Percentiles rank a stretch among this genome's conserved stretches.
phyloP scores from a whole-genome alignment of 257 asterid genomes.

The Solanum sejunctum region DNA sequence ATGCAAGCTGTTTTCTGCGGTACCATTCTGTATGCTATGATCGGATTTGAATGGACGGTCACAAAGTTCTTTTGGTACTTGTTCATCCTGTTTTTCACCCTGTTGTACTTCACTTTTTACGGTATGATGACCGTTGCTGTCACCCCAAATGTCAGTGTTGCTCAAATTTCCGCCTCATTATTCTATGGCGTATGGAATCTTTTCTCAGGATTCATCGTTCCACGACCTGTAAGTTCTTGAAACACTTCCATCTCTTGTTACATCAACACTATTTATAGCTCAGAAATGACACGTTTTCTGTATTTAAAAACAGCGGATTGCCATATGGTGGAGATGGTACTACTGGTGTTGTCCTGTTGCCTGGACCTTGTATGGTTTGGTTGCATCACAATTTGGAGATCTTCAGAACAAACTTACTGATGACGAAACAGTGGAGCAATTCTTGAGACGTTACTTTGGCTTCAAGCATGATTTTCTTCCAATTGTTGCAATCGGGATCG shows the following conservation, averaged over 20 bases:
- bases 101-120: slow-evolving; percentile 51
- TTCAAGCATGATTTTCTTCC: slow-evolving; percentile 41
- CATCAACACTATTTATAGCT: background rate
- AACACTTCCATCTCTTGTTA: background rate
- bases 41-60: slow-evolving; percentile 50
- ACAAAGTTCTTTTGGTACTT: slow-evolving; percentile 65
- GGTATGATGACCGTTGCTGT: slow-evolving; percentile 78
- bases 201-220: slow-evolving; percentile 66
- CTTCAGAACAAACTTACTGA: background rate
- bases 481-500: slow-evolving; percentile 19
- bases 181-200: slow-evolving; percentile 55
- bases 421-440: slow-evolving; percentile 23
- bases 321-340: slow-evolving; percentile 89
- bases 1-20: slow-evolving; percentile 37
- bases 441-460: slow-evolving; percentile 35
- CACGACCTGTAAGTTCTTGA: slow-evolving; percentile 49
- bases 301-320: slow-evolving; percentile 37
- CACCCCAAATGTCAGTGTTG: slow-evolving; percentile 57
- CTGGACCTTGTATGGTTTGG: slow-evolving; percentile 54
- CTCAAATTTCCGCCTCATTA: slow-evolving; percentile 41
- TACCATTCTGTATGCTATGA: slow-evolving; percentile 50
- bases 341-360: slow-evolving; percentile 56
- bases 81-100: slow-evolving; percentile 44
- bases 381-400: slow-evolving; percentile 58
- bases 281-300: background rate